Evolutionary conservation across 768 basidiomycete genomes (phyloP), one percentile per base, ranked within the genome.

Genomic region (Pleurotus salmoneostramineus): DNA sequence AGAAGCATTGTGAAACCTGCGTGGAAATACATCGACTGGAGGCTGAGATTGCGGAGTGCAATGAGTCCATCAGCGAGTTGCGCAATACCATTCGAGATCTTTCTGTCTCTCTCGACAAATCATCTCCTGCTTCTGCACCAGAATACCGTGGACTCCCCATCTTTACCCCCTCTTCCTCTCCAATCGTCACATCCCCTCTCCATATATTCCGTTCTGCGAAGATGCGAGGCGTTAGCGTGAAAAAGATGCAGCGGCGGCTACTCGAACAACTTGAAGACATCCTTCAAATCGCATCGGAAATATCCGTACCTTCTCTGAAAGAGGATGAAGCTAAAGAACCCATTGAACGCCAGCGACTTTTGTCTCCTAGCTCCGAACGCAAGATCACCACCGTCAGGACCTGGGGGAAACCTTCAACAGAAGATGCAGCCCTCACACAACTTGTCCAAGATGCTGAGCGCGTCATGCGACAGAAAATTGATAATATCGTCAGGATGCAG

Each of bases 1-100:
- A 98, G 76, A 98, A 98, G 76, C 97, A 99, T 77, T 98, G 94
- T 81, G 97, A 99, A 74, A 98, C 95, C 8, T 99, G 97, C 65
- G 93, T 86, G 63, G 96, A 98, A 74, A 88, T 91, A 3, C 97
- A 99, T 73, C 87, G 93, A 46, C 80, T 99, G 60, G 97, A 99
- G 72, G 94, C 95, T 14, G 95, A 97, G 71, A 95, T 98, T 62
- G 74, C 82, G 40, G 92, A 94, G 66, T 93, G 89, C 77, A 97
- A 98, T 73, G 97, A 99, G 70, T 88, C 88, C 21, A 88, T 98
- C 57, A 72, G 80, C 12, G 97, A 98, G 67, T 79, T 98, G 55
- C 84, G 87, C 58, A 91, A 87, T 66, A 91, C 93, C 4, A 89
- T 97, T 63, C 86, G 87, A 50, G 91, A 93, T 36, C 80, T 98